Percentiles rank a stretch among this genome's conserved stretches.
Evolutionary conservation across 345 rosid genomes (phyloP).

Genomic region (Microthlaspi erraticum): DNA sequence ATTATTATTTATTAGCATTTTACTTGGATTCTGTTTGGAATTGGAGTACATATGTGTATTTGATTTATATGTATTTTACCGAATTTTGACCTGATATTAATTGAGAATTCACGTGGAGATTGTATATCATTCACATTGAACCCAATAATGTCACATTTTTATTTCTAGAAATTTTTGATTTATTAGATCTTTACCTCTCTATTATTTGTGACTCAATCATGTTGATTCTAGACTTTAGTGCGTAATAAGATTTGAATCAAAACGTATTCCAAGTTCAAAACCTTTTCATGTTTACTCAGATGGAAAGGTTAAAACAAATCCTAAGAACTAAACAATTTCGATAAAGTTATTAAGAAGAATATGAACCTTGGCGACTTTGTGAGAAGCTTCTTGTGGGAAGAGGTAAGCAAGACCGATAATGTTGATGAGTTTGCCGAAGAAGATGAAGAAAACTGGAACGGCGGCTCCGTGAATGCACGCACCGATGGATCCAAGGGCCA

Average conservation of each 20-base stretch:
- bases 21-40: not conserved
- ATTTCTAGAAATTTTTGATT: not conserved
- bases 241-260: slow-evolving; percentile 3
- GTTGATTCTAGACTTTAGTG: not conserved
- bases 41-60: not conserved
- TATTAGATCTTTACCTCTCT: slow-evolving; percentile 6
- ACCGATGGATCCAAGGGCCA: slow-evolving; percentile 83
- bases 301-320: not conserved
- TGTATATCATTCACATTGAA: slow-evolving; percentile 8
- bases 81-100: not conserved
- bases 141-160: not conserved
- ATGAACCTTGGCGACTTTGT: slow-evolving; percentile 79
- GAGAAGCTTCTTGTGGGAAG: slow-evolving; percentile 86
- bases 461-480: slow-evolving; percentile 92
- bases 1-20: not conserved
- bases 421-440: slow-evolving; percentile 88
- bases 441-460: slow-evolving; percentile 92
- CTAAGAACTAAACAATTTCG: not conserved
- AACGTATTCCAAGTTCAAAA: slow-evolving; percentile 7
- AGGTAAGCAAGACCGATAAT: slow-evolving; percentile 85
- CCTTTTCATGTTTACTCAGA: not conserved
- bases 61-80: not conserved
- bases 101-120: not conserved
- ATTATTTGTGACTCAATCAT: not conserved
- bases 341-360: not conserved